These are phyloP conservation scores for Leucaena leucocephala DNA, from an alignment of 306 rosid species.

Conservation along the genomic window DNA sequence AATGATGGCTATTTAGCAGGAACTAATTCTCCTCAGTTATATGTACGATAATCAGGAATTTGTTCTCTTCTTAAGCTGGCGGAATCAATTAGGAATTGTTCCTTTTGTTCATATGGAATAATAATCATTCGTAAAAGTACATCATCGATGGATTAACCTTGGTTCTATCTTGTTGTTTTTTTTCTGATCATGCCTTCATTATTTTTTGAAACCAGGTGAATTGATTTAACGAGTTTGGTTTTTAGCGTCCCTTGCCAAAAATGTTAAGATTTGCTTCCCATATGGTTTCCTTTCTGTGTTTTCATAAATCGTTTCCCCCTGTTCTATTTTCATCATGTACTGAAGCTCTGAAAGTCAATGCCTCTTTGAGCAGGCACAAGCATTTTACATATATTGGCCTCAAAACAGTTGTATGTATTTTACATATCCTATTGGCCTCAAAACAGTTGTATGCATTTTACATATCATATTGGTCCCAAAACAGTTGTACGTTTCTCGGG, in stretches of 20 bases:
- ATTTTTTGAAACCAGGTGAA: not conserved
- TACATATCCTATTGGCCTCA: too few relatives aligned
- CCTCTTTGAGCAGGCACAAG: slow-evolving; percentile 32
- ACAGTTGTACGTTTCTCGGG: slow-evolving; percentile 14
- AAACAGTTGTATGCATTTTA: not conserved
- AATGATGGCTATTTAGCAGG: not conserved
- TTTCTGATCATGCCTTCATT: not conserved
- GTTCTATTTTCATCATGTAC: not conserved
- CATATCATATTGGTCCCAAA: slow-evolving; percentile 25
- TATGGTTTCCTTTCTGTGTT: not conserved
- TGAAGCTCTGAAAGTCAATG: not conserved
- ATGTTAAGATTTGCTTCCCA: not conserved
- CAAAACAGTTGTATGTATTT: not conserved
- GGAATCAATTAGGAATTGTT: not conserved
- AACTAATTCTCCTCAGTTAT: not conserved
- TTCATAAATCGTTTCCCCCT: too few relatives aligned
- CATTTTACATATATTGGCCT: slow-evolving; percentile 16
- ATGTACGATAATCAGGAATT: not conserved
- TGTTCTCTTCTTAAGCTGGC: not conserved
- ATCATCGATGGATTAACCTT: not conserved
- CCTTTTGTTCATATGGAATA: not conserved
- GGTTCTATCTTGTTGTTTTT: not conserved
- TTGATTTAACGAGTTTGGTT: not conserved
- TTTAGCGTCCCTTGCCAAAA: not conserved
- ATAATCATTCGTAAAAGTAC: not conserved